Percentiles rank a stretch among this genome's conserved stretches.
Conservation (phyloP, 139 green algal species). For the Haematococcus sp. region DNA sequence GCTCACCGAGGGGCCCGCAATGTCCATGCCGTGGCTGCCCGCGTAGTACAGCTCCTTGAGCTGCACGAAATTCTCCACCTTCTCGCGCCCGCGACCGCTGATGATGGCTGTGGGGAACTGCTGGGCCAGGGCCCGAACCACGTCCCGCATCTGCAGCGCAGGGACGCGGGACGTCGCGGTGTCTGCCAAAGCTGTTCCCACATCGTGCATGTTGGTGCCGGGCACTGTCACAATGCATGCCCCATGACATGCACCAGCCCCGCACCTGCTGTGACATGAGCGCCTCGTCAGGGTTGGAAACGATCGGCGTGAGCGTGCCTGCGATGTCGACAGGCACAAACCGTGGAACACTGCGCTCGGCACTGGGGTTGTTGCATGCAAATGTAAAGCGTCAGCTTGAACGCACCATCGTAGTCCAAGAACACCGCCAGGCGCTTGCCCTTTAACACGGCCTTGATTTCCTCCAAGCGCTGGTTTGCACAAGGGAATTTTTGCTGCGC, state of each 20-base stretch:
- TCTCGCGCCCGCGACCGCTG: slow-evolving; percentile 84
- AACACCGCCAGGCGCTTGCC: slow-evolving; percentile 91
- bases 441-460: slow-evolving; percentile 37
- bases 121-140: slow-evolving; percentile 69
- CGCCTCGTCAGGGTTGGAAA: slow-evolving; percentile 89
- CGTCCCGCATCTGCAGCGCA: slow-evolving; percentile 65
- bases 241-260: background rate
- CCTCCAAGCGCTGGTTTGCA: slow-evolving; percentile 55
- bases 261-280: slow-evolving; percentile 76
- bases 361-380: background rate
- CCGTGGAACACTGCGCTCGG: background rate
- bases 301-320: slow-evolving; percentile 97
- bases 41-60: slow-evolving; percentile 95
- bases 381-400: background rate
- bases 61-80: slow-evolving; percentile 91
- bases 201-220: background rate
- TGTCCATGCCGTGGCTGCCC: slow-evolving; percentile 97
- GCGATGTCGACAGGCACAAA: slow-evolving; percentile 2
- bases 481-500: slow-evolving; percentile 69
- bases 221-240: background rate
- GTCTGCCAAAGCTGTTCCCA: background rate
- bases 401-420: slow-evolving; percentile 91
- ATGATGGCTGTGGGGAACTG: slow-evolving; percentile 96
- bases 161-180: background rate
- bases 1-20: slow-evolving; percentile 71